Conservation (phyloP, 2,329 filamentous ascomycete genomes). For the Nannizziopsis barbatae region DNA sequence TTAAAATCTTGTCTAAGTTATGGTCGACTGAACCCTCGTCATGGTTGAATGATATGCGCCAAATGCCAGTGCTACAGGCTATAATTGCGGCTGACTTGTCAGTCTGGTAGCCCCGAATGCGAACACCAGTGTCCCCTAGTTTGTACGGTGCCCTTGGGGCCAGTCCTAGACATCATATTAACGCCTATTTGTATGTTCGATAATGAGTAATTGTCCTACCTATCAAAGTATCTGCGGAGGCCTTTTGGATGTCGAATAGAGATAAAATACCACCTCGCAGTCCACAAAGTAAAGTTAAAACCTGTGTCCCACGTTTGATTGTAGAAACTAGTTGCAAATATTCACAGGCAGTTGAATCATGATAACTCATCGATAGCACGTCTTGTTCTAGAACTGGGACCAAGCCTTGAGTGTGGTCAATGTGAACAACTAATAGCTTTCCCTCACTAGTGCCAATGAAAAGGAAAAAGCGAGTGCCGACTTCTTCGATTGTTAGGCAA, state of each 20-base stretch:
- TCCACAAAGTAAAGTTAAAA: conserved; percentile 33
- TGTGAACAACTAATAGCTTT: conserved; percentile 24
- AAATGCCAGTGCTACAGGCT: conserved; percentile 30
- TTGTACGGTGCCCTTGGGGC: conserved; percentile 23
- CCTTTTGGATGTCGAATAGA: conserved; percentile 18
- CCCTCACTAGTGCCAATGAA: conserved; percentile 34
- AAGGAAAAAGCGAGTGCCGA: conserved; percentile 22
- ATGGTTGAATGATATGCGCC: conserved; percentile 26
- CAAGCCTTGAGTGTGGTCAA: conserved; percentile 18
- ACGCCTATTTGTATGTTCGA: background rate
- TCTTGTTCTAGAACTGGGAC: conserved; percentile 19
- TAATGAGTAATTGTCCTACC: conserved; percentile 18
- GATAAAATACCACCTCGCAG: conserved; percentile 37
- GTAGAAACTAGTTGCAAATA: conserved; percentile 25
- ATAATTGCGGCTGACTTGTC: conserved; percentile 24
- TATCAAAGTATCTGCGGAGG: conserved; percentile 18
- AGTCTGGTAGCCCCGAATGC: conserved; percentile 22
- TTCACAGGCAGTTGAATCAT: conserved; percentile 28
- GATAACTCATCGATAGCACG: conserved; percentile 20
- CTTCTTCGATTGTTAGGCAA: conserved; percentile 25
- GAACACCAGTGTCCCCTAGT: conserved; percentile 30
- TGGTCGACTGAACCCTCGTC: conserved; percentile 21
- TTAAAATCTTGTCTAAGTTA: conserved; percentile 29
- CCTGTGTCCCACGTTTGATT: conserved; percentile 11
- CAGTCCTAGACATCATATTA: conserved; percentile 20